Evolutionary conservation across 73 alveolate genomes (phyloP), one percentile per base, ranked within the genome.

Genomic region (Halteria grandinella): DNA sequence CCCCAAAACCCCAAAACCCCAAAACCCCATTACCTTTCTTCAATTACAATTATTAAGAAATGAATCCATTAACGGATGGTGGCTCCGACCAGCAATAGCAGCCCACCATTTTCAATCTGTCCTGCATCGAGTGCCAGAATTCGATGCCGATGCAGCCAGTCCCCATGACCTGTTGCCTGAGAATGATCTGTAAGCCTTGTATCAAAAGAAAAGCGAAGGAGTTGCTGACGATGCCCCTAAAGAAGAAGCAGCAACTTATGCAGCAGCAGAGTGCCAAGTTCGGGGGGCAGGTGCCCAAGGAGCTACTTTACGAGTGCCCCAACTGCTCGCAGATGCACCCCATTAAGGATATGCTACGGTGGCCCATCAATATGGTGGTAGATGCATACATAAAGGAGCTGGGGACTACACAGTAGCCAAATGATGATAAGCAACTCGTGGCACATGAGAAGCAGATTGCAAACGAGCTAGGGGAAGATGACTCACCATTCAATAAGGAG

Each of bases 121-220:
- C 50, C 50, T 62, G 78, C 62, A 62, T 62, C 15, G 78, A 62
- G 24, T 62, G 78, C 45, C 28, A 62, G 27, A 39, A 62, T 41
- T 40, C 60, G 31, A 33, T 25, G 8, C 78, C 78, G 20, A 52
- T 39, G 10, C 43, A 36, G 48, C 78, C 78, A 18, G 78, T 62
- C 7, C 62, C 78, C 4, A 62, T 62, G 78, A 36, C 57, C 20
- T 62, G 78, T 27, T 62, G 78, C 62, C 50, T 62, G 14, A 41
- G 62, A 36, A 39, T 62, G 60, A 62, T 62, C 4, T 62, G 78
- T 21, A 62, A 62, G 40, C 78, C 57, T 1, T 62, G 78, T 41
- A 62, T 62, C 4, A 62, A 62, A 39, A 10, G 60, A 5, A 62
- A 62, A 62, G 78, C 78, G 20, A 62, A 62, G 24, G 78, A 62